Percentiles rank a stretch among this genome's conserved stretches.
Evolutionary conservation across 495 filamentous ascomycete genomes (phyloP).

Genomic region (Cercophora sp.): DNA sequence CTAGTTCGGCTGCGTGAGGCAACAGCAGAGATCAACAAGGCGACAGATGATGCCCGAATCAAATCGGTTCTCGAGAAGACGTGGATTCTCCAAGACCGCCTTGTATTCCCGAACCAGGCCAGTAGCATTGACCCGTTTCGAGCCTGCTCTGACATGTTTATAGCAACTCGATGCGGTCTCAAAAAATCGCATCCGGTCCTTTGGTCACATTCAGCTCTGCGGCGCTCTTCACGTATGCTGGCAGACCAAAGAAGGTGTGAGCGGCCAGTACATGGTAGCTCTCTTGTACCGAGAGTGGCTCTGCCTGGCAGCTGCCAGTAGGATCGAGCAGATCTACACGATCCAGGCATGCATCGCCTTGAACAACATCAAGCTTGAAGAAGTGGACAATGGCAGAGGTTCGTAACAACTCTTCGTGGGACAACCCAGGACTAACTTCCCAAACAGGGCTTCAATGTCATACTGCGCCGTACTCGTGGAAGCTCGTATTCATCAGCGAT

Average conservation of each 20-base stretch:
- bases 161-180: constrained; percentile 43
- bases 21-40: constrained; percentile 71
- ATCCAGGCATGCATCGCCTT: constrained; percentile 73
- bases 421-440: constrained; percentile 10
- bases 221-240: constrained; percentile 85
- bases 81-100: constrained; percentile 73
- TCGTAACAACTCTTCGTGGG: constrained; percentile 12
- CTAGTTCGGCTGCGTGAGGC: constrained; percentile 67
- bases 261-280: constrained; percentile 81
- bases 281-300: constrained; percentile 81
- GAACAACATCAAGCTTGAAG: constrained; percentile 66
- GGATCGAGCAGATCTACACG: constrained; percentile 58
- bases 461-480: constrained; percentile 85
- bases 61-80: constrained; percentile 61
- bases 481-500: constrained; percentile 77
- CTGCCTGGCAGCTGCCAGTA: constrained; percentile 65
- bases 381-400: constrained; percentile 81
- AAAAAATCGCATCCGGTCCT: constrained; percentile 59
- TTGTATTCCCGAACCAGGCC: constrained; percentile 71
- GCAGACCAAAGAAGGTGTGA: constrained; percentile 59
- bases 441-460: constrained; percentile 74
- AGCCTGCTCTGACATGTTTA: constrained; percentile 15
- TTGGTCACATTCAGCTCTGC: constrained; percentile 81
- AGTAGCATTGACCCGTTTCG: not conserved
- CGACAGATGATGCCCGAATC: constrained; percentile 60